Percentiles rank a stretch among this genome's conserved stretches.
Conservation (phyloP, 1,139 yeast genomes). For the Lodderomyces oxycetoniae region DNA sequence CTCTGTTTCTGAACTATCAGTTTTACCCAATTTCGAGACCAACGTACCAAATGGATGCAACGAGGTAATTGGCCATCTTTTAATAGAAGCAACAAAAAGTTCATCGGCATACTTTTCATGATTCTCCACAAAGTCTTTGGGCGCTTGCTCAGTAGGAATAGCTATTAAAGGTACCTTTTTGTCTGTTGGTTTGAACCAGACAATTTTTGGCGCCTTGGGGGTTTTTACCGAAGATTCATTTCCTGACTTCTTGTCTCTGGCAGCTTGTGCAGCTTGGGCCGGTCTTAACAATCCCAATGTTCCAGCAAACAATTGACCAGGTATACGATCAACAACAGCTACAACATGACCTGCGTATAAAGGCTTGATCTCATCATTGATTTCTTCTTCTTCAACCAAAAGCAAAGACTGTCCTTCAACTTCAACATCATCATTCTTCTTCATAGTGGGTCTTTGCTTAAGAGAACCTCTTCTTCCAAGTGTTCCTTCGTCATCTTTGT, state of each 20-base stretch:
- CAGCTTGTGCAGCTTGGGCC: slow-evolving; percentile 89
- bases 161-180: slow-evolving; percentile 97
- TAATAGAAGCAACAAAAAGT: slow-evolving; percentile 88
- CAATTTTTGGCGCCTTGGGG: slow-evolving; percentile 79
- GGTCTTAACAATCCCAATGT: slow-evolving; percentile 92
- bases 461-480: slow-evolving; percentile 84
- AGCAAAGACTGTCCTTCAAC: slow-evolving; percentile 95
- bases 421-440: slow-evolving; percentile 96
- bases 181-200: slow-evolving; percentile 98
- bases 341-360: slow-evolving; percentile 97
- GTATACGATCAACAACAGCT: slow-evolving; percentile 94
- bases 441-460: slow-evolving; percentile 96
- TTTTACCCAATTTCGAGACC: slow-evolving; percentile 78
- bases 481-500: slow-evolving; percentile 23
- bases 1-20: slow-evolving; percentile 74
- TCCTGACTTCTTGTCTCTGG: slow-evolving; percentile 60
- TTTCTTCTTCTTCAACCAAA: slow-evolving; percentile 91
- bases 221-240: slow-evolving; percentile 45
- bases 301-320: slow-evolving; percentile 93
- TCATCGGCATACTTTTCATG: slow-evolving; percentile 79
- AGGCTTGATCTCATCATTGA: slow-evolving; percentile 88
- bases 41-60: slow-evolving; percentile 96
- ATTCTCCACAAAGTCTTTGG: slow-evolving; percentile 88
- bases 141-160: slow-evolving; percentile 97
- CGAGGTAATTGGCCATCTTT: slow-evolving; percentile 98